Evolutionary conservation across 2,329 filamentous ascomycete genomes (phyloP).

Genomic region (Calonectria hawksworthii): DNA sequence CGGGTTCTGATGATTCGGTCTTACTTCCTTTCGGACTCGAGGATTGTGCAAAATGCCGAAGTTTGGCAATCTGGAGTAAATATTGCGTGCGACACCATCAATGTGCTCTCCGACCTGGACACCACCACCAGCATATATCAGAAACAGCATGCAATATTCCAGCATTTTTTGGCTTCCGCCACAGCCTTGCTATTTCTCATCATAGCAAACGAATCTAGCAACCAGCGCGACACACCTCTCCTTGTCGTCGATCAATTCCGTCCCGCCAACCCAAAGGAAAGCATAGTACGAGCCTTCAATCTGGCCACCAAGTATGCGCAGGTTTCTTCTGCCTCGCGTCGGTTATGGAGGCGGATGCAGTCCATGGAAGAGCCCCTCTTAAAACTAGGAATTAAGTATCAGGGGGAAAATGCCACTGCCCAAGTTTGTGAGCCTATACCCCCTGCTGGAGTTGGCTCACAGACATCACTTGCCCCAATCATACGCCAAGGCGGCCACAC

Average conservation of each 20-base stretch:
- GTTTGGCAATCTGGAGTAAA: background rate
- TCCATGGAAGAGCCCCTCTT: background rate
- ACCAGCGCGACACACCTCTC: background rate
- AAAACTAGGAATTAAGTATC: background rate
- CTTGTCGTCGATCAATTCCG: background rate
- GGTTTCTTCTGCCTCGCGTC: background rate
- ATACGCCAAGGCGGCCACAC: background rate
- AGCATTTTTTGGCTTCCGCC: background rate
- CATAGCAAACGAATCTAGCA: background rate
- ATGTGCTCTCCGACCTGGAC: background rate
- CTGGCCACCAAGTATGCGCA: background rate
- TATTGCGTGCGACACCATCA: background rate
- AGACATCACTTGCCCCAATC: background rate
- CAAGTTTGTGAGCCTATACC: background rate
- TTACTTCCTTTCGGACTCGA: background rate
- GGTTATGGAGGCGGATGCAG: background rate
- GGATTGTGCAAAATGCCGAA: background rate
- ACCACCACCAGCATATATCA: background rate
- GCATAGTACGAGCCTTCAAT: background rate
- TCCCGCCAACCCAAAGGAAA: background rate
- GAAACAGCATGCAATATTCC: background rate
- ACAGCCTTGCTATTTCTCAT: background rate
- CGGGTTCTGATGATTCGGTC: background rate
- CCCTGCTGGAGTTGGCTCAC: background rate
- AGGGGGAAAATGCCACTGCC: too few relatives aligned